These are phyloP conservation scores for Lophium mytilinum DNA, from an alignment of 495 filamentous ascomycete genomes.

Conservation along the genomic window DNA sequence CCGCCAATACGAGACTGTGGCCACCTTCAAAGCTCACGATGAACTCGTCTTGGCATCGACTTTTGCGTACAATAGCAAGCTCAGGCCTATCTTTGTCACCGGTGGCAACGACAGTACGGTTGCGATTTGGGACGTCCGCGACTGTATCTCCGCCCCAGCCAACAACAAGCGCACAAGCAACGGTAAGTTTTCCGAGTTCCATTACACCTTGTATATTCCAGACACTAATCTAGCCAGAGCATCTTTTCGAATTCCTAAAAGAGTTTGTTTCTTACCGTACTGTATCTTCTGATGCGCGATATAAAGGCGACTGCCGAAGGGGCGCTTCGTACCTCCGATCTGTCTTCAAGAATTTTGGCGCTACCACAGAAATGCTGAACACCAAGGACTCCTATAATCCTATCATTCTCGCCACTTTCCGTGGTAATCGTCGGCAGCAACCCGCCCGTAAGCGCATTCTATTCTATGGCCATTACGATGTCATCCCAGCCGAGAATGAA, in stretches of 20 bases:
- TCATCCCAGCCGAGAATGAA: constrained; percentile 84
- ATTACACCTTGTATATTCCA: constrained; percentile 1
- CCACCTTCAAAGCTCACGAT: constrained; percentile 75
- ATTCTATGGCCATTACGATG: constrained; percentile 98
- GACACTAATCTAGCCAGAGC: constrained; percentile 41
- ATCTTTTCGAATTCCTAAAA: constrained; percentile 71
- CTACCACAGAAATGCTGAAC: constrained; percentile 74
- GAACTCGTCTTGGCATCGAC: constrained; percentile 85
- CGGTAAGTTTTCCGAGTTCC: constrained; percentile 33
- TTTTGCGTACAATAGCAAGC: constrained; percentile 49
- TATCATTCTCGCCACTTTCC: constrained; percentile 81
- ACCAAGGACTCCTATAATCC: constrained; percentile 68
- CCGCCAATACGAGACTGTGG: constrained; percentile 76
- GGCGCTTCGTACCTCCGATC: constrained; percentile 84
- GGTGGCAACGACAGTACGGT: constrained; percentile 91
- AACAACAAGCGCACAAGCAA: constrained; percentile 49
- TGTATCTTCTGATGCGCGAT: constrained; percentile 74
- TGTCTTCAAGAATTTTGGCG: constrained; percentile 84
- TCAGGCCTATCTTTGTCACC: constrained; percentile 70
- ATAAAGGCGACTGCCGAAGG: constrained; percentile 80
- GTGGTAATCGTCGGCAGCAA: constrained; percentile 51
- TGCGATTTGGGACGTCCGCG: constrained; percentile 75
- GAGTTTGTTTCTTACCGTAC: constrained; percentile 88
- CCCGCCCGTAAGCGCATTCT: constrained; percentile 70
- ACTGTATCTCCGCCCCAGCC: constrained; percentile 40